phyloP scores from a whole-genome alignment of 2,329 filamentous ascomycete genomes.

The Alternaria arborescens region DNA sequence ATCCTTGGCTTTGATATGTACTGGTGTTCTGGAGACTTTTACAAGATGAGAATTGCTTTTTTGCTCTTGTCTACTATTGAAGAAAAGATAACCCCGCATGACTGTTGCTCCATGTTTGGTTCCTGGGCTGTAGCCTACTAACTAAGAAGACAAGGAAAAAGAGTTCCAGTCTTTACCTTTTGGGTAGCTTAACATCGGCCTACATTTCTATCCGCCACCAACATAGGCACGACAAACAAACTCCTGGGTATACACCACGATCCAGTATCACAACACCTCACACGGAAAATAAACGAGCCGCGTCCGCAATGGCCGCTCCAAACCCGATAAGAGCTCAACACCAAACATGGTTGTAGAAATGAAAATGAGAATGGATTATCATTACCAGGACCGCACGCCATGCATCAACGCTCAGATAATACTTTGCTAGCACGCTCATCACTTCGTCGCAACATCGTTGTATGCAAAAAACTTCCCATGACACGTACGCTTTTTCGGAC shows the following conservation, averaged over 20 bases:
- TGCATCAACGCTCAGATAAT: neutral
- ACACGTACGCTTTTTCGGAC: neutral
- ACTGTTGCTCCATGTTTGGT: neutral
- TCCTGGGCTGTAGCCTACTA: rapidly evolving
- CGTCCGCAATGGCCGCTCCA: rapidly evolving
- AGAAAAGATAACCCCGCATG: neutral
- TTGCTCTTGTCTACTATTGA: too few species aligned
- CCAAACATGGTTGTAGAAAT: neutral
- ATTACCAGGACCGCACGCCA: neutral
- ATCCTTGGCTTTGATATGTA: neutral
- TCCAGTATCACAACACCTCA: too few species aligned
- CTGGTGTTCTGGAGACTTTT: neutral
- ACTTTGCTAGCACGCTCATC: neutral
- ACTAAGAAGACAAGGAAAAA: too few species aligned
- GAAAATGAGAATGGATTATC: neutral
- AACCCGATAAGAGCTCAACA: too few species aligned
- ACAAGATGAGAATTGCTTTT: neutral
- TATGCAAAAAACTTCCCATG: neutral
- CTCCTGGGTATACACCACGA: too few species aligned
- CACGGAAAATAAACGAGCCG: too few species aligned
- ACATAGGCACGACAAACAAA: too few species aligned
- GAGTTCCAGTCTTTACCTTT: rapidly evolving
- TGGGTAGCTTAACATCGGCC: rapidly evolving
- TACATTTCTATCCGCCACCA: too few species aligned
- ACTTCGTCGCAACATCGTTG: neutral